These are phyloP conservation scores for Globisporangium splendens DNA, from an alignment of 352 stramenopile species.

Conservation along the genomic window DNA sequence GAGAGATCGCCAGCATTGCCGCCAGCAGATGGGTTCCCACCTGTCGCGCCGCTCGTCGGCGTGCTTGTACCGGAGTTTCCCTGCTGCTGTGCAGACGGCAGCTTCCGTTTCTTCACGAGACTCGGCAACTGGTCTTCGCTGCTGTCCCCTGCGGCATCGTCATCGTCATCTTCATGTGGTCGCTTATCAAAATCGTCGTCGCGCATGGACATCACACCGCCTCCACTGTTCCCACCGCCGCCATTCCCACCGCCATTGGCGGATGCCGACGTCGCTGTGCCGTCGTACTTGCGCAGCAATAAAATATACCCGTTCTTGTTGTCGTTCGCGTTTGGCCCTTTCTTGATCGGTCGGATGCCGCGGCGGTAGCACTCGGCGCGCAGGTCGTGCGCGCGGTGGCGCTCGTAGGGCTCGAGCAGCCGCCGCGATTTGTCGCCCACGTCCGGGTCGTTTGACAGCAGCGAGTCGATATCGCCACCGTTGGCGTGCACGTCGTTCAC, in stretches of 20 bases:
- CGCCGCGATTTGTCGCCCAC: conserved; percentile 31
- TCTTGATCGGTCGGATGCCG: conserved; percentile 74
- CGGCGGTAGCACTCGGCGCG: conserved; percentile 78
- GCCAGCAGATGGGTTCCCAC: background rate
- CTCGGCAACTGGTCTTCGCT: conserved; percentile 14
- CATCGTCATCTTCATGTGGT: conserved; percentile 20
- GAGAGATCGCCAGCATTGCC: conserved; percentile 32
- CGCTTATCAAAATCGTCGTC: conserved; percentile 14
- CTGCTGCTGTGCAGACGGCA: conserved; percentile 20
- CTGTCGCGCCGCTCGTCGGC: background rate
- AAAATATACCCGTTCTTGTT: conserved; percentile 82
- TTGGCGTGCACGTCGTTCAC: conserved; percentile 44
- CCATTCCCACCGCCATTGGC: conserved; percentile 1
- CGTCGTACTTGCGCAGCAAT: conserved; percentile 61
- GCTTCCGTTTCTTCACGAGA: conserved; percentile 52
- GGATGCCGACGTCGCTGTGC: conserved; percentile 8
- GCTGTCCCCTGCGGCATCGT: conserved; percentile 19
- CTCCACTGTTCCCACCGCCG: conserved; percentile 12
- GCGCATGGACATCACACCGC: conserved; percentile 7
- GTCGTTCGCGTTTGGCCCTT: conserved; percentile 79
- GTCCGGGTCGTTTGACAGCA: conserved; percentile 42
- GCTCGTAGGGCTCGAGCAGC: conserved; percentile 68
- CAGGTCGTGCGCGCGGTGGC: conserved; percentile 66
- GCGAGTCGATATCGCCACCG: conserved; percentile 62
- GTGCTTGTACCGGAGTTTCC: conserved; percentile 12